Base-by-base conservation (phyloP, 495 filamentous ascomycete species). In the Xylaria curta region DNA sequence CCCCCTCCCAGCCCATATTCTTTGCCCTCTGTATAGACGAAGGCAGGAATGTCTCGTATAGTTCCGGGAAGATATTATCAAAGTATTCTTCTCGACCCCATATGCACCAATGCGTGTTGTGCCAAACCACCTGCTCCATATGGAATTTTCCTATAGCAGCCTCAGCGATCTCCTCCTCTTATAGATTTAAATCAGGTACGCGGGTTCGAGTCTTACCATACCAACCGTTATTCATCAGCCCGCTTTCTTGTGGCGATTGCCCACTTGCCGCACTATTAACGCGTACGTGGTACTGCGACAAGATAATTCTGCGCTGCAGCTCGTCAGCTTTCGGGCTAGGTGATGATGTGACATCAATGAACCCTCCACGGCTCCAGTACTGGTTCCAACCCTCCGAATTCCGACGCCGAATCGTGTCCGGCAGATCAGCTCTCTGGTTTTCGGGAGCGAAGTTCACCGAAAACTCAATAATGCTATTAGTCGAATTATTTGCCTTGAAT, bases 241-340 rank as follows among this genome's bases (percentile, higher is more conserved):
- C 82, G 6, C 81, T 83, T 72, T 84, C 82, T 58, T 81, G 78
- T 31, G 82, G 78, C 42, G 80, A 78, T n/a, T 76, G 69, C 3
- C 80, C 80, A 2, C 26, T 72, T 0, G 75, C 75, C 5, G 82
- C 82, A 17, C 76, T 79, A 73, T 88, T 88, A 19, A 87, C 80
- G 12, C 84, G 79, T 3, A 85, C 76, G 10, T 85, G 82, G 69
- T 87, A 88, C 66, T 84, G 84, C 8, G 85, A 85, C 54, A 82
- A 75, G 59, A 88, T 76, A 59, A 85, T 86, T 17, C 85, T 82
- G 9, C 83, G 80, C 69, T 87, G 86, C 13, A 88, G 79, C 47
- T 84, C 82, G n/a, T 78, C 75, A 12, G 86, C 83, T 31, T 79
- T 79, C 1, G 79, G 59, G 51, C 80, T 81, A 7, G 72, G 70